A percentile compares a stretch with the other conserved stretches of the same genome.
phyloP scores from a whole-genome alignment of 2,329 filamentous ascomycete species.

The Daldinia eschscholtzii region DNA sequence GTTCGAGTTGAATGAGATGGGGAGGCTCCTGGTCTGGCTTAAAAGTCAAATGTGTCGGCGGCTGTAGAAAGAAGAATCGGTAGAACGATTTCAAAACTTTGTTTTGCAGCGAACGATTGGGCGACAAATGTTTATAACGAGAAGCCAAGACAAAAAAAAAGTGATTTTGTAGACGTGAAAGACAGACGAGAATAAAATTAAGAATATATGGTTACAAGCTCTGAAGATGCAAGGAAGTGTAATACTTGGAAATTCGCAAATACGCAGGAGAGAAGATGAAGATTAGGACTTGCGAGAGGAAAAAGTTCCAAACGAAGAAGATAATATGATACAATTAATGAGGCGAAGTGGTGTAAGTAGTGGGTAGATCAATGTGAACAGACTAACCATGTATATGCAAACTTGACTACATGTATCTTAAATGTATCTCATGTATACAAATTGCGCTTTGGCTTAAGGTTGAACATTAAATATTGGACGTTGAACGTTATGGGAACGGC shows the following conservation, averaged over 20 bases:
- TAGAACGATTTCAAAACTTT: constrained; percentile 11
- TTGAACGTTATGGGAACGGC: not conserved
- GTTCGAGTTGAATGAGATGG: constrained; percentile 12
- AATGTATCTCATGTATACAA: not conserved
- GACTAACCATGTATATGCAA: constrained; percentile 4
- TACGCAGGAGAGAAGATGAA: constrained; percentile 1
- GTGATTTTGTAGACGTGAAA: not conserved
- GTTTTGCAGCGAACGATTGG: not conserved
- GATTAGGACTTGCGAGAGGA: not conserved
- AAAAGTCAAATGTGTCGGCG: constrained; percentile 37
- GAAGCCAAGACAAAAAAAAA: not conserved
- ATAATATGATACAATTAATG: constrained; percentile 10
- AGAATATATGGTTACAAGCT: not conserved
- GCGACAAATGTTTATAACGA: not conserved
- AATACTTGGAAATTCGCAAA: no score
- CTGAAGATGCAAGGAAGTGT: not conserved
- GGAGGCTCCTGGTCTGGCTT: constrained; percentile 20
- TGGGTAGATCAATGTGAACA: constrained; percentile 1
- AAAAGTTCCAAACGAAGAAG: not conserved
- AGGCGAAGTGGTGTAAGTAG: constrained; percentile 5
- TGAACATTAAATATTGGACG: not conserved
- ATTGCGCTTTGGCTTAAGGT: not conserved
- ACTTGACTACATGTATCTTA: constrained; percentile 1
- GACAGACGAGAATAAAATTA: constrained; percentile 1
- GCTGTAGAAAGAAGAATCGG: constrained; percentile 10